These are phyloP conservation scores for Pseudomonodictys pantanalensis DNA, from an alignment of 495 filamentous ascomycete species.

Conservation along the genomic window DNA sequence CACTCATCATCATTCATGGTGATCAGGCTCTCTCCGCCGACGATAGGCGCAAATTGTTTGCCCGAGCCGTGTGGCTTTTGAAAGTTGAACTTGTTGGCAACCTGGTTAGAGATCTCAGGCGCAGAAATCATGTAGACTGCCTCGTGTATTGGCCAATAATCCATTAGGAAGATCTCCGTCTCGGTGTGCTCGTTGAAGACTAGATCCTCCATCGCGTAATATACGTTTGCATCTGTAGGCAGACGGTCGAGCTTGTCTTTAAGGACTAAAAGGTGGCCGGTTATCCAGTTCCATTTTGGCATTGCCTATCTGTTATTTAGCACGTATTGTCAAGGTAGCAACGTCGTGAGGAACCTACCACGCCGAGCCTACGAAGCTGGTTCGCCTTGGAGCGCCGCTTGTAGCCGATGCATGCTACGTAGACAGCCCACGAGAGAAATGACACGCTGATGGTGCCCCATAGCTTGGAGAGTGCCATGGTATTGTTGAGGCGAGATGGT, in stretches of 20 bases:
- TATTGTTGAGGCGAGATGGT: neutral
- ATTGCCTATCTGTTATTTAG: neutral
- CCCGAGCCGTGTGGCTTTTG: neutral
- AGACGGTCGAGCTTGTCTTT: neutral
- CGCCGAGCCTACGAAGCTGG: neutral
- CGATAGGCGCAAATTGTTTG: neutral
- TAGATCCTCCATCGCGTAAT: neutral
- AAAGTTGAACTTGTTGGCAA: neutral
- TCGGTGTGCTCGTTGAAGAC: neutral
- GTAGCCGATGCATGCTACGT: neutral
- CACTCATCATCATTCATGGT: slow-evolving; percentile 2
- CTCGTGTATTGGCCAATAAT: neutral
- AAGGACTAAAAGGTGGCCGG: neutral
- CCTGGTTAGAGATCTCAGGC: neutral
- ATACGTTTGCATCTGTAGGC: neutral
- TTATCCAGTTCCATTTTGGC: neutral
- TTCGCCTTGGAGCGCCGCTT: neutral
- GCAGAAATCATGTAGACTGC: neutral
- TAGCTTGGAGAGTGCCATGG: neutral
- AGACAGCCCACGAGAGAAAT: neutral
- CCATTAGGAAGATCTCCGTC: neutral
- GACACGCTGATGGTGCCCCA: neutral
- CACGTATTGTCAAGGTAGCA: neutral
- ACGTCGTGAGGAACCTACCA: neutral
- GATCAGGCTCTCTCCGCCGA: neutral